These are phyloP conservation scores for Colletotrichum phormii DNA, from an alignment of 2,329 filamentous ascomycete genomes.

Conservation along the genomic window DNA sequence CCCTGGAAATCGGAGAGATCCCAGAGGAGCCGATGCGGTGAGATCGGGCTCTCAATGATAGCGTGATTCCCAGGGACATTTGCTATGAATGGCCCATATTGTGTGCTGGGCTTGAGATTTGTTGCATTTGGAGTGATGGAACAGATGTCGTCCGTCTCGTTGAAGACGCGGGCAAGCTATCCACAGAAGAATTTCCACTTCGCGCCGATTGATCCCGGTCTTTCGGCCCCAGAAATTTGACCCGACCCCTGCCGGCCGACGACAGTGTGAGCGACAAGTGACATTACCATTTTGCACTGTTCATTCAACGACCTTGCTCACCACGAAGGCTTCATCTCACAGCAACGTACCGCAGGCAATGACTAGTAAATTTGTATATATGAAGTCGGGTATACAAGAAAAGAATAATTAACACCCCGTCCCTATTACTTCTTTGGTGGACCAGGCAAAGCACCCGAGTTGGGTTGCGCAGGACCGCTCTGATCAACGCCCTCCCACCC, in stretches of 20 bases:
- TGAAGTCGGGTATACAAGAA: conserved; percentile 38
- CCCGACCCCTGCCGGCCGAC: not conserved
- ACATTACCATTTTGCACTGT: not conserved
- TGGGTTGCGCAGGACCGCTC: conserved; percentile 59
- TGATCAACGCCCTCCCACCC: conserved; percentile 65
- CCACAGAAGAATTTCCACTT: conserved; percentile 30
- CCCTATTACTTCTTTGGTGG: conserved; percentile 16
- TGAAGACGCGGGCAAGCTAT: conserved; percentile 2
- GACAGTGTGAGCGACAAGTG: not conserved
- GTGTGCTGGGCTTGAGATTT: conserved; percentile 26
- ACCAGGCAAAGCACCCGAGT: conserved; percentile 35
- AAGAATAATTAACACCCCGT: not conserved
- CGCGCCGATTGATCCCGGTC: conserved; percentile 31
- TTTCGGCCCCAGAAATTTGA: not conserved
- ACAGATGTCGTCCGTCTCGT: not conserved
- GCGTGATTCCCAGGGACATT: conserved; percentile 60
- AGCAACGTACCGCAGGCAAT: not conserved
- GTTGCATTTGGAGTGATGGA: not conserved
- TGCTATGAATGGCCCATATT: conserved; percentile 54
- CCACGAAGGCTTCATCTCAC: not conserved
- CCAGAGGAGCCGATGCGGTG: conserved; percentile 43
- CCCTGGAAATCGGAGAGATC: conserved; percentile 38
- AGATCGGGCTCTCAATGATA: conserved; percentile 55
- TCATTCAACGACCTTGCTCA: not conserved
- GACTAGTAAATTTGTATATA: conserved; percentile 11